Evolutionary conservation across 2,329 filamentous ascomycete genomes (phyloP).

Genomic region (Fusarium robinianum): DNA sequence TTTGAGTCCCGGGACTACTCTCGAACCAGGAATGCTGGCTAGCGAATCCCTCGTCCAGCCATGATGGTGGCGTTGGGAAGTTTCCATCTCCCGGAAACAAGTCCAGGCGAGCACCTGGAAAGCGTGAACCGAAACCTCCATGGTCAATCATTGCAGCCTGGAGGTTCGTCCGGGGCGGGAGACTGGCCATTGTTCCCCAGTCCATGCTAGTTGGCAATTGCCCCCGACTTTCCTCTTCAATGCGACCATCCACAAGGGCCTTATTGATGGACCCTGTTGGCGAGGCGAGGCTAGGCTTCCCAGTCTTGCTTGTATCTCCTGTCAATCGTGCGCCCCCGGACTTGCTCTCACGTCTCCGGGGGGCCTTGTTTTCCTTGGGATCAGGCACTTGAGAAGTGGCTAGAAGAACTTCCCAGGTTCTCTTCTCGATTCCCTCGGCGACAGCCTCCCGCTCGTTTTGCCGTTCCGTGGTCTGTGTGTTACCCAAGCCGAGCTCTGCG

Average conservation of each 20-base stretch:
- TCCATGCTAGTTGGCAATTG: slow-evolving; percentile 11
- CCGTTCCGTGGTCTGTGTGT: neutral
- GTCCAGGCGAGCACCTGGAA: no score
- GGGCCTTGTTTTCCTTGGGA: slow-evolving; percentile 1
- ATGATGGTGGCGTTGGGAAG: no score
- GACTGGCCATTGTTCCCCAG: slow-evolving; percentile 11
- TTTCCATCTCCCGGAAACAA: no score
- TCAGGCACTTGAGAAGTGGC: slow-evolving; percentile 17
- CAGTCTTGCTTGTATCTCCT: neutral
- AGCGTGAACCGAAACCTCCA: neutral
- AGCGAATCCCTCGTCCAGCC: no score
- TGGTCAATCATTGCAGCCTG: neutral
- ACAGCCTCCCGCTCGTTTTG: neutral
- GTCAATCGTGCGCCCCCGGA: neutral
- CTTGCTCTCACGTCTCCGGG: neutral
- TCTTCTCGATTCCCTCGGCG: slow-evolving; percentile 23
- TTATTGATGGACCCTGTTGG: neutral
- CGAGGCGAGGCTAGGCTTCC: neutral
- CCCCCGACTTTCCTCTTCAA: slow-evolving; percentile 2
- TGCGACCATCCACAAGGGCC: neutral
- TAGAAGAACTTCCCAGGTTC: slow-evolving; percentile 35
- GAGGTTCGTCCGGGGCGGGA: neutral
- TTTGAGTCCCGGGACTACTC: no score
- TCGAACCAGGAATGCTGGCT: no score
- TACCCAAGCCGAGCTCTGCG: slow-evolving; percentile 6